Base-by-base conservation (phyloP, 2,329 filamentous ascomycete genomes). In the Tolypocladium sp. region DNA sequence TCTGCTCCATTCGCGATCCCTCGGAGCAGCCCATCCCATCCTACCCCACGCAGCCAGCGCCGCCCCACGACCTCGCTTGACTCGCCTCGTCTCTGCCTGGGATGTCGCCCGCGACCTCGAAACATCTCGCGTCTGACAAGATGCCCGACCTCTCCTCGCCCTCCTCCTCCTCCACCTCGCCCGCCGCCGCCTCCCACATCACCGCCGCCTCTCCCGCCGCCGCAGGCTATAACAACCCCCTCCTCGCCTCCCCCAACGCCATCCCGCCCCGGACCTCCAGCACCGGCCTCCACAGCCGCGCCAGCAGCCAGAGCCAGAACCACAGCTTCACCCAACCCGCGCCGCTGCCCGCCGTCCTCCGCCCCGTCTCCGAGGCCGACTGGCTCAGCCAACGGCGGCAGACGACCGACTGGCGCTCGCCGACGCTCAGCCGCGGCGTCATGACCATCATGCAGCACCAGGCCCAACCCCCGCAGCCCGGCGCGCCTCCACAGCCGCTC, bases 261-360 rank as follows among this genome's bases (percentile, higher is more conserved):
- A 91, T 92, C 58, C 89, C 90, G 25, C 86, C 87, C 3, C 83
- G 89, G 63, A 91, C 86, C 53, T 91, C 89, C 59, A 85, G 82
- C 59, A 65, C 65, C 35, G 68, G 69, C 41, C 56, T 66, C 37
- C 55, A 64, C 63, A 59, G 67, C 55, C 63, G 60, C 37, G 56
- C 62, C 27, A 33, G 27, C 27, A 51, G 40, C 40, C 40, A 41
- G 40, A 10, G 20, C 38, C 37, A 38, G 12, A 40, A 40, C 62
- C 66, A 44, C 56, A 57, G 56, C 56, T 62, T 56, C 51, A 42
- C 60, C 27, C 60, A 61, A 27, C 58, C 64, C 52, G 51, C 60
- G 30, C 42, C 60, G 53, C 58, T 60, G 33, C 54, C 62, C 20
- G 69, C 77, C 41, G 75, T 80, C 33, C 72, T 69, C 27, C 78